Conservation (phyloP, 2,329 filamentous ascomycete genomes). For the Aureobasidium namibiae region DNA sequence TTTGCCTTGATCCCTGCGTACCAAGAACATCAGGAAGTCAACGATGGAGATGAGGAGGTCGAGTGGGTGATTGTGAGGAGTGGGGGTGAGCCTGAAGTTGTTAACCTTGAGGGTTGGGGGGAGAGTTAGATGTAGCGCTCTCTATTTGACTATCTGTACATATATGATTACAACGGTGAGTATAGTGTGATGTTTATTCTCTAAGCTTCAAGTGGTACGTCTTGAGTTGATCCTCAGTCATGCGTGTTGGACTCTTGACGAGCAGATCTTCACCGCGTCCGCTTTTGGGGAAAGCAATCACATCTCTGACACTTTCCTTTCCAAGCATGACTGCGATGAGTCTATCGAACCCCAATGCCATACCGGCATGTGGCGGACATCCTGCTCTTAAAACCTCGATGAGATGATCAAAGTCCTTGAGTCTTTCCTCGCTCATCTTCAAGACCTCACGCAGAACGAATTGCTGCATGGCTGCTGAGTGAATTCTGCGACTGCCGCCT, state of each 20-base stretch:
- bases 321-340: constrained; percentile 72
- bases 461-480: constrained; percentile 73
- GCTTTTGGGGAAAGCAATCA: constrained; percentile 95
- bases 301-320: constrained; percentile 72
- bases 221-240: constrained; percentile 53
- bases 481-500: constrained; percentile 87
- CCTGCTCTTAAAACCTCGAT: constrained; percentile 74
- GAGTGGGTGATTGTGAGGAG: constrained; percentile 59
- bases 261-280: constrained; percentile 81
- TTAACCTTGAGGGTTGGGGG: constrained; percentile 56
- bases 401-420: constrained; percentile 79
- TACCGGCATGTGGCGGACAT: constrained; percentile 89
- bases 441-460: constrained; percentile 78
- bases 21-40: constrained; percentile 63
- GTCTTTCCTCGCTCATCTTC: constrained; percentile 61
- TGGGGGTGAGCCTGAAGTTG: constrained; percentile 52
- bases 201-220: constrained; percentile 48
- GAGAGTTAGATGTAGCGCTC: constrained; percentile 18
- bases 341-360: constrained; percentile 87
- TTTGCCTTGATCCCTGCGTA: constrained; percentile 63
- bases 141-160: neutral
- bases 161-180: neutral
- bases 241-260: constrained; percentile 64
- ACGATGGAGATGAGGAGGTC: constrained; percentile 55
- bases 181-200: neutral